Base-by-base conservation (phyloP, 148 eudicot species). In the Vaccinium vitisidaea region DNA sequence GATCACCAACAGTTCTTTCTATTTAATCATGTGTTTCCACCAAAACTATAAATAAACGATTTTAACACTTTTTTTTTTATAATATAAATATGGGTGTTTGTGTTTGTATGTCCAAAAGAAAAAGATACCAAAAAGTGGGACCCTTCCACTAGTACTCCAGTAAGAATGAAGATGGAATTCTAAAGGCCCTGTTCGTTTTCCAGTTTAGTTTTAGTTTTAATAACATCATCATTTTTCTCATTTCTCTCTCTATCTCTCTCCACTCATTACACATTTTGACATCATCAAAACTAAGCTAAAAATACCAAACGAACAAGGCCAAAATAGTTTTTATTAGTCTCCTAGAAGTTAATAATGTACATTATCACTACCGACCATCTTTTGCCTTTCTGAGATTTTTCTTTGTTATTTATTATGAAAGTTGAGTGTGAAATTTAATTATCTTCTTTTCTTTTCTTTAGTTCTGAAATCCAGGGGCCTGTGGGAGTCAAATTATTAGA, bases 291-390 rank as follows among this genome's bases (percentile, higher is more conserved):
- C n/a, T n/a, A n/a, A n/a, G n/a, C n/a, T n/a, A n/a, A n/a, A n/a
- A n/a, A n/a, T n/a, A n/a, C n/a, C n/a, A n/a, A n/a, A n/a, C n/a
- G n/a, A n/a, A n/a, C n/a, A n/a, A n/a, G n/a, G n/a, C n/a, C n/a
- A n/a, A 18, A 48, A 49, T 76, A 9, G 19, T 48, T 23, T 21
- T 49, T n/a, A 21, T 27, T 27, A 27, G 30, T 27, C 30, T 27
- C 30, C 30, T 77, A 11, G 39, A 23, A n/a, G 18, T 77, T 77
- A 30, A 8, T 80, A 32, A 32, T 58, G 27, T 32, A 80, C 3
- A 80, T 55, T 36, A 80, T 80, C 69, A 55, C 32, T 18, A 19
- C 67, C 69, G 67, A 80, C 49, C 82, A 58, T 52, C 69, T 18
- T 18, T 58, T 49, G 18, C 58, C 32, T 49, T 77, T 23, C 1